Percentiles rank a stretch among this genome's conserved stretches.
These are phyloP conservation scores for Kwoniella sp. DNA, from an alignment of 768 basidiomycete genomes.

Conservation along the genomic window DNA sequence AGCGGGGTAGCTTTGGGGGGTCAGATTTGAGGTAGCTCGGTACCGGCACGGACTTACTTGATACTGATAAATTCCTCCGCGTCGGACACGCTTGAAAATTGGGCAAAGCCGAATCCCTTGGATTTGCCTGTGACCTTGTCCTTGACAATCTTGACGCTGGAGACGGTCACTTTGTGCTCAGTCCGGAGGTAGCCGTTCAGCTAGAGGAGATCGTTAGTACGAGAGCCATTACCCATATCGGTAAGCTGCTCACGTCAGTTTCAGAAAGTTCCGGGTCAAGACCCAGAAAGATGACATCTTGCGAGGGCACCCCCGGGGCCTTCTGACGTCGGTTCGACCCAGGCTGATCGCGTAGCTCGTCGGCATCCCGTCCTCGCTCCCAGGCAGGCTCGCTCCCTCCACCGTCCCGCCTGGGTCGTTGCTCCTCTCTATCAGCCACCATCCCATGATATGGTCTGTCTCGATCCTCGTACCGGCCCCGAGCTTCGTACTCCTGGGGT, in stretches of 20 bases:
- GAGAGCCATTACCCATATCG: constrained; percentile 56
- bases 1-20: constrained; percentile 62
- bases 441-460: constrained; percentile 16
- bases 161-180: constrained; percentile 48
- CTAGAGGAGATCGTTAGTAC: constrained; percentile 62
- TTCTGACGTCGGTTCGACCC: constrained; percentile 7
- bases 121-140: constrained; percentile 95
- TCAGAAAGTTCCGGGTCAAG: constrained; percentile 85
- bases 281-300: constrained; percentile 92
- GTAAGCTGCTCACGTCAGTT: constrained; percentile 63
- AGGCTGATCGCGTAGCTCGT: constrained; percentile 23
- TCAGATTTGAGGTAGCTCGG: not conserved
- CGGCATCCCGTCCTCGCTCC: constrained; percentile 35
- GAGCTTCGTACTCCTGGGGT: no score
- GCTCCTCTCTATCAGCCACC: constrained; percentile 32
- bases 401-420: not conserved
- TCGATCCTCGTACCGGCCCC: constrained; percentile 7
- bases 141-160: constrained; percentile 74
- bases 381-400: constrained; percentile 21
- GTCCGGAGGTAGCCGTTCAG: constrained; percentile 35
- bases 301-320: constrained; percentile 73
- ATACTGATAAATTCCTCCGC: constrained; percentile 88
- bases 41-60: constrained; percentile 47
- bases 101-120: constrained; percentile 95
- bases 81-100: constrained; percentile 78